Evolutionary conservation across 352 stramenopile species (phyloP), one percentile per base, ranked within the genome.

Genomic region (Pythium folliculosum): DNA sequence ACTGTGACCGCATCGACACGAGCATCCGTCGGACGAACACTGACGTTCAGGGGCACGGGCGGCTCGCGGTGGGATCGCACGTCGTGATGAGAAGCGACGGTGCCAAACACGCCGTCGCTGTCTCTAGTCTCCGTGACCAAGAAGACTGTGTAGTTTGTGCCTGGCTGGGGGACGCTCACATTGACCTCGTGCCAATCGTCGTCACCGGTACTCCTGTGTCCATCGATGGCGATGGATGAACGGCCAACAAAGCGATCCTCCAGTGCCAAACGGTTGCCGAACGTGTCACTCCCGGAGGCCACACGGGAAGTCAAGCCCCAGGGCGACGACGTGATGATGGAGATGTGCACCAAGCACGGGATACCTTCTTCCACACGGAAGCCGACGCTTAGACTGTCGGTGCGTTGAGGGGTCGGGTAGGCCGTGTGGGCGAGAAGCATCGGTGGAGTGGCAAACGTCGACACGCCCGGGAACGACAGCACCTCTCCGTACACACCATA

Each of bases 91-190:
- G 71, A 80, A 2, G 87, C 87, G 19, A 95, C 84, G 10, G 72
- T 82, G 0, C 86, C 86, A 55, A 84, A 95, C 22, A 93, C 84
- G 3, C 86, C 86, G 17, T 86, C 81, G 43, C 84, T 93, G 40
- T 57, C 63, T 10, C 69, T 73, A 0, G 84, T 95, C 63, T 95
- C 86, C 0, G 86, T 89, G 12, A 92, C 84, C 13, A 95, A 60
- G 53, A 86, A 74, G n/a, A 93, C 70, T 0, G 83, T 91, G 72
- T 93, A 92, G 63, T 89, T 90, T 0, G 65, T 53, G 7, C 78
- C 80, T 13, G 82, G 60, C 5, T 69, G 63, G 12, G 87, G 84
- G 0, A 92, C 85, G 17, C 60, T 63, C 22, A 94, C 67, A 16
- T 84, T 77, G 25, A 92, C 56, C 56, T 91, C 79, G 30, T 62